These are phyloP conservation scores for Ceriops decandra DNA, from an alignment of 345 rosid genomes.

Conservation along the genomic window DNA sequence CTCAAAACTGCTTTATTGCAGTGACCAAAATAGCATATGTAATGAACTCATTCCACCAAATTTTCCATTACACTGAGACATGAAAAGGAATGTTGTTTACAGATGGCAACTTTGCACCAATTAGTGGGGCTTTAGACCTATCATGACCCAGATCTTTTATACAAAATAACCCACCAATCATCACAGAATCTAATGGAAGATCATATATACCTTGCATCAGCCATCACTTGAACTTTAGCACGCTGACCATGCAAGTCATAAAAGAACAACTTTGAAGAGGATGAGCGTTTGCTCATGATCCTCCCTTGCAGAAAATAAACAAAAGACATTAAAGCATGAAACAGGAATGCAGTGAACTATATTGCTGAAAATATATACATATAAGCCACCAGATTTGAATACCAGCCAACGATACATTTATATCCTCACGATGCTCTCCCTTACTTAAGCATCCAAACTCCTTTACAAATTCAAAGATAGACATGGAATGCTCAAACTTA, in stretches of 20 bases:
- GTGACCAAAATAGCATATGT: too few species aligned
- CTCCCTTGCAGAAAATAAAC: conserved; percentile 49
- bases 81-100: too few species aligned
- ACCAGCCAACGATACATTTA: conserved; percentile 68
- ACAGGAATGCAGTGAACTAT: not conserved
- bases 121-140: too few species aligned
- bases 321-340: conserved; percentile 3
- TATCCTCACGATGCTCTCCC: conserved; percentile 72
- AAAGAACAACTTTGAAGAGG: conserved; percentile 82
- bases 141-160: not conserved
- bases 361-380: not conserved
- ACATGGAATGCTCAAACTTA: conserved; percentile 55
- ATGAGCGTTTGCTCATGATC: conserved; percentile 85
- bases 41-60: too few species aligned
- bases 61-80: too few species aligned
- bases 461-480: conserved; percentile 55
- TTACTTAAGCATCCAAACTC: conserved; percentile 55
- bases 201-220: conserved; percentile 69
- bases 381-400: conserved; percentile 8
- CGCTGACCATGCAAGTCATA: conserved; percentile 76
- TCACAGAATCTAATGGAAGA: not conserved
- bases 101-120: too few species aligned
- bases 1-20: too few species aligned
- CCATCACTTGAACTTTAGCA: conserved; percentile 90
- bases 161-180: not conserved